Evolutionary conservation across 75 land plant species (phyloP).

Genomic region (Adiantum capillusveneris): DNA sequence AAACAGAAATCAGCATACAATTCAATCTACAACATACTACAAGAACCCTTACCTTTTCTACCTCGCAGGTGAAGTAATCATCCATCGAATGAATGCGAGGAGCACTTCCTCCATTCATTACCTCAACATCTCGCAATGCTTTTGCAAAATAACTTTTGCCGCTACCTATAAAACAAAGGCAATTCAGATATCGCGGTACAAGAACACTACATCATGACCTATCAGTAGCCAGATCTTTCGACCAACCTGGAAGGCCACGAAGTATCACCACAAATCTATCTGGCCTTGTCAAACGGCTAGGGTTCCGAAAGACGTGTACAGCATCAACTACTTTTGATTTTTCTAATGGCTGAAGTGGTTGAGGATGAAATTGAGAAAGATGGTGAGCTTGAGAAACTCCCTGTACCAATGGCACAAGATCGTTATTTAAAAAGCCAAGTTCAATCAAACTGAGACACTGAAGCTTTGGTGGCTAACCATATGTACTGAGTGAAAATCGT

Average conservation of each 20-base stretch:
- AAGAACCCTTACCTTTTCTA: conserved; percentile 50
- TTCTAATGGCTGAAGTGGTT: conserved; percentile 10
- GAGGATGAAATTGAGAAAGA: not conserved
- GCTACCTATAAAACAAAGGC: conserved; percentile 42
- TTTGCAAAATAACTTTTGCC: conserved; percentile 88
- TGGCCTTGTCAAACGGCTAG: conserved; percentile 61
- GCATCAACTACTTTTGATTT: conserved; percentile 55
- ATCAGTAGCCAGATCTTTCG: too few relatives aligned
- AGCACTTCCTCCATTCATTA: conserved; percentile 71
- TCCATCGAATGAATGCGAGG: conserved; percentile 89
- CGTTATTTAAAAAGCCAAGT: too few relatives aligned
- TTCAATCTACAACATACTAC: not conserved
- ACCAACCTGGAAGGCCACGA: conserved; percentile 81
- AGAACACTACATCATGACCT: too few relatives aligned
- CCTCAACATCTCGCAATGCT: conserved; percentile 72
- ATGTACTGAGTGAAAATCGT: too few relatives aligned
- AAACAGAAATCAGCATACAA: not conserved
- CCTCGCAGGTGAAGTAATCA: conserved; percentile 91
- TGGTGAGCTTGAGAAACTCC: too few relatives aligned
- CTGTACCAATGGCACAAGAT: too few relatives aligned
- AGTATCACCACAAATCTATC: conserved; percentile 72
- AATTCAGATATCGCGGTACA: too few relatives aligned
- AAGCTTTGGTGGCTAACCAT: too few relatives aligned
- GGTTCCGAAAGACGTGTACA: conserved; percentile 40
- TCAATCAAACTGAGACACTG: too few relatives aligned